Evolutionary conservation across 371 early-diverging fungal genomes (phyloP).

Genomic region (Actinomortierella wolfii): DNA sequence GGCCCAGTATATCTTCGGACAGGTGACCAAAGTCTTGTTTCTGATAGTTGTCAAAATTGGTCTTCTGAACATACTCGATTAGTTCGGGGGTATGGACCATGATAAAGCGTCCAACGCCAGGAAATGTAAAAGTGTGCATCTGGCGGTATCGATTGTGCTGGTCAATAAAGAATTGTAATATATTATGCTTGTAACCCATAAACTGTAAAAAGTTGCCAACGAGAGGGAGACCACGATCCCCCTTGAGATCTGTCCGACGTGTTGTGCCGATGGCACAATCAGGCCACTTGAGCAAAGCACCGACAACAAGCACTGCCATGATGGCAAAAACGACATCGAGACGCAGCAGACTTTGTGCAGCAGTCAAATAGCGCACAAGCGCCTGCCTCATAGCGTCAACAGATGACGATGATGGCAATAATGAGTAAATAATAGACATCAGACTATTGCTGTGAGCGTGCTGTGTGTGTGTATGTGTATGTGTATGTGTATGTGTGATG

Average conservation of each 20-base stretch:
- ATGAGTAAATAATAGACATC: no score
- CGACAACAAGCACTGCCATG: background rate
- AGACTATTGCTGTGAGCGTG: no score
- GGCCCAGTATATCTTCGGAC: background rate
- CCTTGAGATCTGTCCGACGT: background rate
- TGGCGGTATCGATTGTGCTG: background rate
- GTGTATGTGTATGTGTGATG: no score
- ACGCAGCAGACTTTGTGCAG: no score
- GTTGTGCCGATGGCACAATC: background rate
- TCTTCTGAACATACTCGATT: background rate
- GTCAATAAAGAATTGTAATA: background rate
- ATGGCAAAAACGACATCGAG: background rate
- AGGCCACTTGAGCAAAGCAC: slow-evolving; percentile 3
- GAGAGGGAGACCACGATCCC: background rate
- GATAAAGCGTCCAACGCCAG: background rate
- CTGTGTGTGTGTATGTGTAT: no score
- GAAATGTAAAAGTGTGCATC: background rate
- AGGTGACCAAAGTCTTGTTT: background rate
- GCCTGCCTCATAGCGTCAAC: no score
- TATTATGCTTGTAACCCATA: background rate
- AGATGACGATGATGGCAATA: no score
- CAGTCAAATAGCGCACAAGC: no score
- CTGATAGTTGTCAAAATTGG: slow-evolving; percentile 6
- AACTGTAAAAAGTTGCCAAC: background rate
- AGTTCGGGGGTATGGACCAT: background rate